phyloP scores from a whole-genome alignment of 371 early-diverging fungal species.

The Mucor lusitanicus region DNA sequence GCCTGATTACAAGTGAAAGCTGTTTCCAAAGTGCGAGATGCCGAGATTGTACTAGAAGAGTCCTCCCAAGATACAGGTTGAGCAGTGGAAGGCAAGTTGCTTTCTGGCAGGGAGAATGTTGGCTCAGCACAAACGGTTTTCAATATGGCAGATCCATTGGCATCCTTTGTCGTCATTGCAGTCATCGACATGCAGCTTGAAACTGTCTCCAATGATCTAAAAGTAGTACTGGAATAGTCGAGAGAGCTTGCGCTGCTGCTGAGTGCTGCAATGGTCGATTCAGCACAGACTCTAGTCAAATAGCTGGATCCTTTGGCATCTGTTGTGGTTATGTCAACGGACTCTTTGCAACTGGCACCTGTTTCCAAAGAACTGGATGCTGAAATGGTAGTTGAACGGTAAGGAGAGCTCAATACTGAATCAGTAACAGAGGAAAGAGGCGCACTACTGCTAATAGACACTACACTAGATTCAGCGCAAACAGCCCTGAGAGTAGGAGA shows the following conservation, averaged over 20 bases:
- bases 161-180: neutral
- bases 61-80: neutral
- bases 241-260: too few species aligned
- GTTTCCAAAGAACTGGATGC: neutral
- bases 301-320: neutral
- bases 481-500: too few species aligned
- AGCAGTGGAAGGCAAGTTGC: neutral
- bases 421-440: too few species aligned
- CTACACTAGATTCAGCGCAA: too few species aligned
- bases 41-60: neutral
- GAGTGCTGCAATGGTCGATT: too few species aligned
- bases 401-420: too few species aligned
- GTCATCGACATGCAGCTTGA: neutral
- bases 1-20: neutral
- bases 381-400: too few species aligned
- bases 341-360: neutral
- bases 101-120: neutral
- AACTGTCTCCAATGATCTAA: neutral
- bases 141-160: neutral
- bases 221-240: too few species aligned
- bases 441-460: too few species aligned
- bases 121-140: neutral
- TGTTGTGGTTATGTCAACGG: neutral
- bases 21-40: neutral
- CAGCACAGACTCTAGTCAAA: neutral